Evolutionary conservation across 129 eudicot genomes (phyloP), one percentile per base, ranked within the genome.

Genomic region (Flaveria linearis): DNA sequence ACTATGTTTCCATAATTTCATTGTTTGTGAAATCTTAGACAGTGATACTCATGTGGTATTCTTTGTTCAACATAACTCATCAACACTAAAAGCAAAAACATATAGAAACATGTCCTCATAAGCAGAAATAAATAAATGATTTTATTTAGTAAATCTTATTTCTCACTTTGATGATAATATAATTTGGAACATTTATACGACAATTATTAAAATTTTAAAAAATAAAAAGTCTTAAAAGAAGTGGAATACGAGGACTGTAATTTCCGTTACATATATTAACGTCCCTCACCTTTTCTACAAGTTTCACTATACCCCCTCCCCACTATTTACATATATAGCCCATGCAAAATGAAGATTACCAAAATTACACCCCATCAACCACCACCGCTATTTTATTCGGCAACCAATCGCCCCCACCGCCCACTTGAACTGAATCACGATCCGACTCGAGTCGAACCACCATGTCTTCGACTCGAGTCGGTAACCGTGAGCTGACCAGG

Each of bases 361-460:
- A 52, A 80, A 74, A 53, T 58, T 39, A 80, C 81, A 22, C 74
- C 53, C 87, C 85, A 26, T 81, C 82, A 20, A 85, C 92, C 52
- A 82, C 69, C 52, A 90, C 86, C 14, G 76, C 55, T 51, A 94
- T 83, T 84, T 69, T 87, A 63, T 91, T 86, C 26, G 99, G 99
- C 69, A 95, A 75, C 87, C 93, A 85, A 41, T 91, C 94, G 46
- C 79, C 87, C 15, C 81, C 81, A 36, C 85, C 64, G 42, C 86
- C 84, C 60, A 41, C 84, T 70, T 53, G 39, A n/a, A 69, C 85
- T 0, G 75, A 76, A 47, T 75, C 82, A 33, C 74, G 52, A 71
- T 89, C 89, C 0, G 88, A 74, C 83, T 81, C 92, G 7, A 91
- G 83, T 49, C 92, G 88, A 7, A 85, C 88, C n/a, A 77, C 80